Evolutionary conservation across 2,329 filamentous ascomycete species (phyloP).

Genomic region (Aspergillus quadrilineatus): DNA sequence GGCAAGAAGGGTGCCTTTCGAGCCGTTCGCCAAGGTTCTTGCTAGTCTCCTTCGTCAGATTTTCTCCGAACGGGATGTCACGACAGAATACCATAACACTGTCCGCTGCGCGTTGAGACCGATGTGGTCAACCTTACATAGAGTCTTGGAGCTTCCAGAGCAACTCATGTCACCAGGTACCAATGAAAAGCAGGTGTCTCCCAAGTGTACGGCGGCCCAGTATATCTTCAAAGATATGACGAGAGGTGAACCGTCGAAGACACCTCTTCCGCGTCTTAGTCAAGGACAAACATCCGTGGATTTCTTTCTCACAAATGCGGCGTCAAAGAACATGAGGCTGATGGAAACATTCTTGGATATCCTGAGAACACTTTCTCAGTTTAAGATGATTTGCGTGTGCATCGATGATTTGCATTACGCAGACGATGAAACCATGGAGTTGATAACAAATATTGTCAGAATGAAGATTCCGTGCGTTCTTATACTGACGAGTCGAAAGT

Average conservation of each 20-base stretch:
- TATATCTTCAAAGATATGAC: slow-evolving; percentile 33
- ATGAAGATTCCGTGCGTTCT: slow-evolving; percentile 79
- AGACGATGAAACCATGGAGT: slow-evolving; percentile 80
- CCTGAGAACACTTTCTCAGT: slow-evolving; percentile 72
- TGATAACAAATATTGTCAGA: slow-evolving; percentile 76
- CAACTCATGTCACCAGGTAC: slow-evolving; percentile 54
- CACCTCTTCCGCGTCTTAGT: slow-evolving; percentile 34
- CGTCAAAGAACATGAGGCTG: slow-evolving; percentile 62
- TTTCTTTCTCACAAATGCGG: slow-evolving; percentile 41
- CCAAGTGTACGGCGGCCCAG: slow-evolving; percentile 29
- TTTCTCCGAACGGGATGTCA: slow-evolving; percentile 63
- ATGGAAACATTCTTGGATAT: slow-evolving; percentile 89
- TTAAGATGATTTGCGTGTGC: slow-evolving; percentile 85
- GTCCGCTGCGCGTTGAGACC: slow-evolving; percentile 56
- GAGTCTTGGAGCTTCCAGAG: slow-evolving; percentile 63
- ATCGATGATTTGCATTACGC: slow-evolving; percentile 89
- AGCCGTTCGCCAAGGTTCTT: slow-evolving; percentile 61
- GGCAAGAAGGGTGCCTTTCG: slow-evolving; percentile 59
- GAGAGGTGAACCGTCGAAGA: slow-evolving; percentile 31
- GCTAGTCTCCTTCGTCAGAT: slow-evolving; percentile 63
- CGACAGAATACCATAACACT: slow-evolving; percentile 60
- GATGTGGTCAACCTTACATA: slow-evolving; percentile 58
- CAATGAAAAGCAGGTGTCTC: slow-evolving; percentile 35
- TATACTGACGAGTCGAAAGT: slow-evolving; percentile 71
- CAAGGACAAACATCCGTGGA: slow-evolving; percentile 38